These are phyloP conservation scores for Mucor circinelloides DNA, from an alignment of 371 early-diverging fungal genomes.

Conservation along the genomic window DNA sequence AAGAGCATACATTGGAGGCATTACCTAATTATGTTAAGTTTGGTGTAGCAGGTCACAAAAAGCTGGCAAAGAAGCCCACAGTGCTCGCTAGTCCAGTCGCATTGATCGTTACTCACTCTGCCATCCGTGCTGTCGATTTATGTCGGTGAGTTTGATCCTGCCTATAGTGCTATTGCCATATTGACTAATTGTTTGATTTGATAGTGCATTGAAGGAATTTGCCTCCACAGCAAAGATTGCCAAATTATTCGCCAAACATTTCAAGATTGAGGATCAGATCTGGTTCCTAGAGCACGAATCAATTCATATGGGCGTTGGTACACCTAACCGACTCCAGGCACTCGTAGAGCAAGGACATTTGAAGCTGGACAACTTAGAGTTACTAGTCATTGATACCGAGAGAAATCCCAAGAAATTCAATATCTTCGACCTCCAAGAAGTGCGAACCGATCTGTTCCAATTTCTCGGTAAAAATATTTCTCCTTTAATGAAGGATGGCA, in stretches of 20 bases:
- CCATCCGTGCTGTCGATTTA: constrained; percentile 75
- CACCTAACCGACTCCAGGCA: constrained; percentile 78
- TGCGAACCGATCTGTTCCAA: constrained; percentile 65
- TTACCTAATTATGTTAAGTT: constrained; percentile 64
- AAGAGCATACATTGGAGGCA: constrained; percentile 56
- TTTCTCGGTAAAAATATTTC: constrained; percentile 43
- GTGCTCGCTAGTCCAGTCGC: constrained; percentile 65
- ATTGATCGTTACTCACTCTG: constrained; percentile 74
- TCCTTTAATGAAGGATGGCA: constrained; percentile 37
- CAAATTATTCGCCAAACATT: constrained; percentile 86
- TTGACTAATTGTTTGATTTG: not conserved
- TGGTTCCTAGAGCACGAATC: constrained; percentile 57
- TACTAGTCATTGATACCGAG: constrained; percentile 75
- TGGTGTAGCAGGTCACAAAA: constrained; percentile 52
- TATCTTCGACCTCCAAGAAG: constrained; percentile 76
- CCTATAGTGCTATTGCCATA: not conserved
- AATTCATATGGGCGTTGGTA: constrained; percentile 79
- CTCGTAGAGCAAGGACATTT: constrained; percentile 68
- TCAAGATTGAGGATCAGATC: constrained; percentile 79
- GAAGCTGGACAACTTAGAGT: constrained; percentile 64
- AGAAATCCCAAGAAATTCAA: constrained; percentile 78
- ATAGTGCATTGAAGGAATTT: constrained; percentile 42
- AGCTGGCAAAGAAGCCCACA: constrained; percentile 55
- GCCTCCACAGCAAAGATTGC: constrained; percentile 58
- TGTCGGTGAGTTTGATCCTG: constrained; percentile 40